phyloP scores from a whole-genome alignment of 805 yeast species.

The Candida saitoana region DNA sequence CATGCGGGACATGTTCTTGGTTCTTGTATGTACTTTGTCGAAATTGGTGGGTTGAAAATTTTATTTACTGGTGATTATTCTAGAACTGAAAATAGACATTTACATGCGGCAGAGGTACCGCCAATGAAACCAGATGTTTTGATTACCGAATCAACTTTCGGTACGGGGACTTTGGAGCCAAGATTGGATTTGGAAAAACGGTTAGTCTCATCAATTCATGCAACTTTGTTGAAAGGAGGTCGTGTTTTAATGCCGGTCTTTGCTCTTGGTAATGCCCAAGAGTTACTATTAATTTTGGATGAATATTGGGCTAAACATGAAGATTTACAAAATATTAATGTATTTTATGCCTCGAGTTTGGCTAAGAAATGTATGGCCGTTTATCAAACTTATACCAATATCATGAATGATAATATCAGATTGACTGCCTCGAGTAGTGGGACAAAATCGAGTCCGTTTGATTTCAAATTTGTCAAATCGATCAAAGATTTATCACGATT shows the following conservation, averaged over 20 bases:
- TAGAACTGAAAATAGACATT: conserved; percentile 91
- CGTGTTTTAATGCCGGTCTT: conserved; percentile 89
- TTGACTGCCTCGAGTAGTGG: conserved; percentile 43
- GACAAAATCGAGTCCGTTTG: conserved; percentile 68
- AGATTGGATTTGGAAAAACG: conserved; percentile 79
- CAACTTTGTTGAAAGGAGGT: conserved; percentile 84
- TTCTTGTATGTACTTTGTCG: conserved; percentile 96
- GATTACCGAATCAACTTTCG: conserved; percentile 94
- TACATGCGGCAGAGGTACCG: conserved; percentile 93
- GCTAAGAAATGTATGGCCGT: conserved; percentile 97
- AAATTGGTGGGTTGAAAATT: conserved; percentile 85
- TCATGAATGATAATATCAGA: conserved; percentile 93
- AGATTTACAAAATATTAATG: conserved; percentile 75
- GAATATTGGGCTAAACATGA: conserved; percentile 89
- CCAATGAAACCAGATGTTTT: conserved; percentile 80
- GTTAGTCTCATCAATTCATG: conserved; percentile 76
- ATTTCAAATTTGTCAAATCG: conserved; percentile 78
- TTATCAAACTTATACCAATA: conserved; percentile 90
- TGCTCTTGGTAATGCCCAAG: conserved; percentile 97
- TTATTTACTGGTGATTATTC: conserved; percentile 97
- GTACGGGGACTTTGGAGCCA: conserved; percentile 96
- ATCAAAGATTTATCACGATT: conserved; percentile 76
- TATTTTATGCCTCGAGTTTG: conserved; percentile 87
- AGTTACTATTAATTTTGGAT: conserved; percentile 79
- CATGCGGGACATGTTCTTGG: conserved; percentile 99